These are phyloP conservation scores for Pisolithus orientalis DNA, from an alignment of 768 basidiomycete genomes.

Conservation along the genomic window DNA sequence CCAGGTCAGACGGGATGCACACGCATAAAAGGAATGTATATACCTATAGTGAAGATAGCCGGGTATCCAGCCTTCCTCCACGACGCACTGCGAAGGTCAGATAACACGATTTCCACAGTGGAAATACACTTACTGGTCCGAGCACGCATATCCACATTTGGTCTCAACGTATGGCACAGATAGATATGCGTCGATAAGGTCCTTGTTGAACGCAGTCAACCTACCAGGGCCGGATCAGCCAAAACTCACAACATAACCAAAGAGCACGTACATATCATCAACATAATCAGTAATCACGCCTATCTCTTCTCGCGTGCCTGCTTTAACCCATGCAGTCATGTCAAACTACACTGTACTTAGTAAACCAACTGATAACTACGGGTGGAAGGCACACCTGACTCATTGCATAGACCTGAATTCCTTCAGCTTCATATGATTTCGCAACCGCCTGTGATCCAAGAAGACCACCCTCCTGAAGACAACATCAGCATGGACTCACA, in stretches of 20 bases:
- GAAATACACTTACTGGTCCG: conserved; percentile 68
- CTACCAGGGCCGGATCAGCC: conserved; percentile 32
- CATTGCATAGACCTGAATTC: conserved; percentile 21
- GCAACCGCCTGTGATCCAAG: conserved; percentile 91
- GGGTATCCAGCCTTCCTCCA: conserved; percentile 86
- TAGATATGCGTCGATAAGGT: conserved; percentile 68
- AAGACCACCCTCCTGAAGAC: conserved; percentile 62
- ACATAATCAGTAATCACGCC: conserved; percentile 83
- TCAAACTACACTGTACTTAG: conserved; percentile 53
- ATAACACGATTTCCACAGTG: not conserved
- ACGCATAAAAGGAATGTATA: not conserved
- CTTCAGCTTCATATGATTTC: conserved; percentile 49
- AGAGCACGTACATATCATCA: conserved; percentile 45
- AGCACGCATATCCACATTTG: conserved; percentile 91
- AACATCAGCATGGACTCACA: conserved; percentile 1
- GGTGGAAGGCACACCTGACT: conserved; percentile 19
- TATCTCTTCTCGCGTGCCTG: conserved; percentile 69
- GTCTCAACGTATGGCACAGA: conserved; percentile 80
- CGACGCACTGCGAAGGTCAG: conserved; percentile 47
- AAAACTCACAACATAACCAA: conserved; percentile 15
- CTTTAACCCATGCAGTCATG: conserved; percentile 94
- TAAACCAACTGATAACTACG: not conserved
- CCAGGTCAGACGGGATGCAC: not conserved
- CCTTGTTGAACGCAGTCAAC: conserved; percentile 75
- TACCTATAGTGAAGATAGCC: conserved; percentile 72